Conservation (phyloP, 208 protist genomes). For the Trypanosoma cruzi region DNA sequence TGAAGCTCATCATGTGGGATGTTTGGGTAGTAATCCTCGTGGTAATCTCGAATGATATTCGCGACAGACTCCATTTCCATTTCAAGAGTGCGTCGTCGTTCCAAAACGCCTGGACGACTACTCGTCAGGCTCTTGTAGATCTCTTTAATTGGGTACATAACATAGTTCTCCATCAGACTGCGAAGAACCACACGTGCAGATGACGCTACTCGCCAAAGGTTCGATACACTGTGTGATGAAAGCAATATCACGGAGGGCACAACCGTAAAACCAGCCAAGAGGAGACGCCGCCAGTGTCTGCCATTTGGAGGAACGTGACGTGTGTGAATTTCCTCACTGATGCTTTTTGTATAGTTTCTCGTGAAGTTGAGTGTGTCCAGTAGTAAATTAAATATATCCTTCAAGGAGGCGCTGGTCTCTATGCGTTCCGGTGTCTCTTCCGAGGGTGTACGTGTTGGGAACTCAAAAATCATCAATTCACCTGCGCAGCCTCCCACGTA, state of each 20-base stretch:
- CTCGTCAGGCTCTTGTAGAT: slow-evolving; percentile 55
- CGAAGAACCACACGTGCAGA: slow-evolving; percentile 16
- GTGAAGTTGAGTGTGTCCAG: neutral
- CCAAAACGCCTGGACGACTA: slow-evolving; percentile 63
- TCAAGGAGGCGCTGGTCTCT: neutral
- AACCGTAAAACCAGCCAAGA: slow-evolving; percentile 27
- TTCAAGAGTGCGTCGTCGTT: slow-evolving; percentile 52
- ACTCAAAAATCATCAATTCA: neutral
- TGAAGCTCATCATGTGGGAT: slow-evolving; percentile 39
- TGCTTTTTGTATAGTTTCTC: neutral
- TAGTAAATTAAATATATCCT: slow-evolving; percentile 5
- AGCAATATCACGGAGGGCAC: slow-evolving; percentile 48
- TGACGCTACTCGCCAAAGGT: slow-evolving; percentile 32
- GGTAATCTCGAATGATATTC: slow-evolving; percentile 82
- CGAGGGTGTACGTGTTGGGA: neutral
- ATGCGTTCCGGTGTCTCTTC: neutral
- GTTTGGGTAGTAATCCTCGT: slow-evolving; percentile 68
- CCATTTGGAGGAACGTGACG: slow-evolving; percentile 7
- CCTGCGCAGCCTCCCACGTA: too few species aligned
- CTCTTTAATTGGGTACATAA: slow-evolving; percentile 46
- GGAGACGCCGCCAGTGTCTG: slow-evolving; percentile 30
- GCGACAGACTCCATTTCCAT: slow-evolving; percentile 63
- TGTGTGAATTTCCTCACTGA: neutral
- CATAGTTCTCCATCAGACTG: slow-evolving; percentile 48
- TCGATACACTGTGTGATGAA: slow-evolving; percentile 32